Base-by-base conservation (phyloP, 805 yeast genomes). In the Metschnikowia henanensis region DNA sequence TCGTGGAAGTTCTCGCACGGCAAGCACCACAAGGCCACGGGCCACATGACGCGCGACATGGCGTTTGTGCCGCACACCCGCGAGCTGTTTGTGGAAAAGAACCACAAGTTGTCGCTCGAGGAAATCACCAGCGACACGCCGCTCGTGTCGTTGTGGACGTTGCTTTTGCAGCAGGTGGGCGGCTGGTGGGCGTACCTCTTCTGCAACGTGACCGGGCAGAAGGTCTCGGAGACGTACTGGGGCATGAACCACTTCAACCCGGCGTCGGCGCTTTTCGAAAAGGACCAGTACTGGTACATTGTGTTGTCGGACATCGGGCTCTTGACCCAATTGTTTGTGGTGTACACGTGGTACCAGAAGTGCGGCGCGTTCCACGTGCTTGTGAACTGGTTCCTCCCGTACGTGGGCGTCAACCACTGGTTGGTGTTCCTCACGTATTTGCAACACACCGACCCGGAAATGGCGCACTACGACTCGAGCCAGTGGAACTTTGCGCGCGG, bases 401-500 rank as follows among this genome's bases (percentile, higher is more conserved):
- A 82, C 68, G 53, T 85, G 40, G 83, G 83, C 68, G 89, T 84
- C 52, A 87, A 87, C 79, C 95, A 88, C 70, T 87, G 96, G 96
- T 74, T 87, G 52, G 95, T 88, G 33, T 85, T 85, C 66, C 85
- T 87, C 64, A 87, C 96, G 30, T 88, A 70, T 65, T 76, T 87
- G 57, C 96, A 87, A 66, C 96, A 87, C 70, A 78, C 95, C n/a
- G 92, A 85, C 63, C 81, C 87, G 23, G 56, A 77, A 13, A 75
- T 88, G 75, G 91, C 96, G 22, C 95, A 87, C 66, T 87, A 87
- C 68, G 83, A 80, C 47, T 77, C 81, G 46, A 57, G 66, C 31
- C 83, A 81, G 64, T 87, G 96, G 96, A 87, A 77, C 55, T 86
- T 85, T 62, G 90, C 91, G 39, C 79, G 91, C 60, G 96, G 96